These are phyloP conservation scores for Diaporthe australafricana DNA, from an alignment of 2,329 filamentous ascomycete species.

Conservation along the genomic window DNA sequence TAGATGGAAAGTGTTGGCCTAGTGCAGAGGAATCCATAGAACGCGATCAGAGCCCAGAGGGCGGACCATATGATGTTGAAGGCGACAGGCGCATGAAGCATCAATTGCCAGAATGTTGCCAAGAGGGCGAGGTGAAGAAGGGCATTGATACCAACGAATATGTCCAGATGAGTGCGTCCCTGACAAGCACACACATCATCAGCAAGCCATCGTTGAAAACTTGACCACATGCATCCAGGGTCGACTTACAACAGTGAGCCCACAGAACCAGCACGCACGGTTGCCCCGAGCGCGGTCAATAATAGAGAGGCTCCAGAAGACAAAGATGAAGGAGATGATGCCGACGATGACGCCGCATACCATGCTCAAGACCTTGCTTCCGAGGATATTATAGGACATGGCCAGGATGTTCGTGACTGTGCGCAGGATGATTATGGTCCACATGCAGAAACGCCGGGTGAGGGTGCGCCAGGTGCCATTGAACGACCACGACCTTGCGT, in stretches of 20 bases:
- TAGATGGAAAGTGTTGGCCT: neutral
- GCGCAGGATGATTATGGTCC: conserved; percentile 26
- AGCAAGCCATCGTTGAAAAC: neutral
- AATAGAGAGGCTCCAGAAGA: conserved; percentile 32
- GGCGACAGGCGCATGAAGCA: neutral
- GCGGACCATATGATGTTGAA: conserved; percentile 21
- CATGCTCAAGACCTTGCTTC: conserved; percentile 3
- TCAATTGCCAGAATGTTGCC: neutral
- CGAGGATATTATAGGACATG: conserved; percentile 3
- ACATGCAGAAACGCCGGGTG: conserved; percentile 24
- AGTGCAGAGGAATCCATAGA: conserved; percentile 28
- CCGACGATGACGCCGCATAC: conserved; percentile 7
- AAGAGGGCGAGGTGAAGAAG: conserved; percentile 4
- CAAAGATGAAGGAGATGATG: conserved; percentile 20
- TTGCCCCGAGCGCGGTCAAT: conserved; percentile 28
- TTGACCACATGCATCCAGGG: too few species aligned
- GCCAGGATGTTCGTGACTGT: conserved; percentile 16
- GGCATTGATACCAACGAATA: conserved; percentile 5
- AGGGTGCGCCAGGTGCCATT: conserved; percentile 5
- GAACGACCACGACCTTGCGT: conserved; percentile 19
- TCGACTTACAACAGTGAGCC: conserved; percentile 5
- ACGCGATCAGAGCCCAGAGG: conserved; percentile 21
- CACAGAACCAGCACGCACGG: conserved; percentile 7
- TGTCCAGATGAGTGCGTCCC: conserved; percentile 30
- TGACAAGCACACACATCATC: neutral